Percentiles rank a stretch among this genome's conserved stretches.
phyloP scores from a whole-genome alignment of 106 monocot genomes.

The Gastrodia elata region DNA sequence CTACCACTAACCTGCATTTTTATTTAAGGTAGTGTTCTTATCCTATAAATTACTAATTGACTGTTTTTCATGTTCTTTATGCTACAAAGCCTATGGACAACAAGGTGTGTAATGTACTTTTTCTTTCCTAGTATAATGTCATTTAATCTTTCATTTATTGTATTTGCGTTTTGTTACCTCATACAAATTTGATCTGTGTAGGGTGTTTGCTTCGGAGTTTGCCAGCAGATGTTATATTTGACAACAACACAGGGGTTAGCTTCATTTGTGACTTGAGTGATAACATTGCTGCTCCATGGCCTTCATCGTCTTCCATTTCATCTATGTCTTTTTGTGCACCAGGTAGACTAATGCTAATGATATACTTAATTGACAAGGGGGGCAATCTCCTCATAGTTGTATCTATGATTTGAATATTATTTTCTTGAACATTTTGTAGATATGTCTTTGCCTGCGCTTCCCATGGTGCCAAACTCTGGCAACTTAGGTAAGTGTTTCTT shows the following conservation, averaged over 20 bases:
- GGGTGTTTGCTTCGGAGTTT: slow-evolving; percentile 93
- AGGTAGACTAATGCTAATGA: slow-evolving; percentile 26
- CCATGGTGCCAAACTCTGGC: slow-evolving; percentile 42
- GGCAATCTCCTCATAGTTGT: not conserved
- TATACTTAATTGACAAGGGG: not conserved
- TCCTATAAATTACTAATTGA: slow-evolving; percentile 4
- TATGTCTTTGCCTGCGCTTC: slow-evolving; percentile 87
- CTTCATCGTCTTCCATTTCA: slow-evolving; percentile 87
- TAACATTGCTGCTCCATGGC: slow-evolving; percentile 98
- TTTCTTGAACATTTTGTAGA: slow-evolving; percentile 37
- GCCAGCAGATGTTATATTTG: slow-evolving; percentile 80
- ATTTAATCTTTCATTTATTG: not conserved
- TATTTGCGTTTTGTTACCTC: not conserved
- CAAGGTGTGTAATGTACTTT: slow-evolving; percentile 52
- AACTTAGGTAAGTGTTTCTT: slow-evolving; percentile 34
- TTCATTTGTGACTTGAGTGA: slow-evolving; percentile 97
- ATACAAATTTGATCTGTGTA: slow-evolving; percentile 22
- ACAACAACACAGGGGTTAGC: slow-evolving; percentile 81
- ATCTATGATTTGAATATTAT: not conserved
- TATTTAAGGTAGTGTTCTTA: not conserved
- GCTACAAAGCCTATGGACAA: slow-evolving; percentile 72
- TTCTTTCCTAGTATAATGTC: not conserved
- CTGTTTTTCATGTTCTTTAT: slow-evolving; percentile 11
- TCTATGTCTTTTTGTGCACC: slow-evolving; percentile 92
- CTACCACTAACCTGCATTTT: not conserved